Evolutionary conservation across 2,329 filamentous ascomycete genomes (phyloP).

Genomic region (Claviceps pusilla): DNA sequence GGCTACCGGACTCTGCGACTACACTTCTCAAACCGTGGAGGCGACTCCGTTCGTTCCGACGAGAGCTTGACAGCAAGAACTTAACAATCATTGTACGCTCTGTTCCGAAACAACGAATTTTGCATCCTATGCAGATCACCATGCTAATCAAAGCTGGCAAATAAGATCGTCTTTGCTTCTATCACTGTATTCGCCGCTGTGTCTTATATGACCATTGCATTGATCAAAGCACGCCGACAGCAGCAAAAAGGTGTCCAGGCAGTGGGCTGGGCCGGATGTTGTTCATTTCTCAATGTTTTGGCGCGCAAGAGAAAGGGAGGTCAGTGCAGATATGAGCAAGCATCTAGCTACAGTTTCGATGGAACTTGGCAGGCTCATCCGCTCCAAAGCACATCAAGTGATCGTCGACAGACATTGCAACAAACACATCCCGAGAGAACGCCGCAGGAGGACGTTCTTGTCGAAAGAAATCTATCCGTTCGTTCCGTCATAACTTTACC

Average conservation of each 20-base stretch:
- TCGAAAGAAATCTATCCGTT: slow-evolving; percentile 73
- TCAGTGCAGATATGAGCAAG: slow-evolving; percentile 16
- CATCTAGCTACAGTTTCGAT: slow-evolving; percentile 16
- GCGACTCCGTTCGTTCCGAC: background rate
- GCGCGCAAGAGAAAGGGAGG: slow-evolving; percentile 9
- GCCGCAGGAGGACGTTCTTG: slow-evolving; percentile 22
- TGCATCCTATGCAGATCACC: background rate
- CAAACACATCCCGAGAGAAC: slow-evolving; percentile 8
- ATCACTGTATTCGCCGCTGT: slow-evolving; percentile 1
- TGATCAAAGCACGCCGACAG: background rate
- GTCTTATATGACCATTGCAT: background rate
- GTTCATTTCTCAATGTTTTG: background rate
- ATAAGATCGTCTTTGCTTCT: background rate
- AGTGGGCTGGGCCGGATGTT: background rate
- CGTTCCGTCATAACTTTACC: slow-evolving; percentile 92
- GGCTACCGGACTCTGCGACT: background rate
- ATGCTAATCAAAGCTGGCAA: background rate
- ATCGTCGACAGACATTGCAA: slow-evolving; percentile 1
- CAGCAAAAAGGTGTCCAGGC: background rate
- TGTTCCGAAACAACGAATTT: background rate
- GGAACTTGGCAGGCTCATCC: slow-evolving; percentile 11
- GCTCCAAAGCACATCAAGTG: slow-evolving; percentile 11
- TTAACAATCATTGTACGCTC: slow-evolving; percentile 8
- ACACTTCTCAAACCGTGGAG: background rate
- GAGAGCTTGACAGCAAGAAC: slow-evolving; percentile 2